These are phyloP conservation scores for Monoraphidium neglectum DNA, from an alignment of 139 green algal species.

Conservation along the genomic window DNA sequence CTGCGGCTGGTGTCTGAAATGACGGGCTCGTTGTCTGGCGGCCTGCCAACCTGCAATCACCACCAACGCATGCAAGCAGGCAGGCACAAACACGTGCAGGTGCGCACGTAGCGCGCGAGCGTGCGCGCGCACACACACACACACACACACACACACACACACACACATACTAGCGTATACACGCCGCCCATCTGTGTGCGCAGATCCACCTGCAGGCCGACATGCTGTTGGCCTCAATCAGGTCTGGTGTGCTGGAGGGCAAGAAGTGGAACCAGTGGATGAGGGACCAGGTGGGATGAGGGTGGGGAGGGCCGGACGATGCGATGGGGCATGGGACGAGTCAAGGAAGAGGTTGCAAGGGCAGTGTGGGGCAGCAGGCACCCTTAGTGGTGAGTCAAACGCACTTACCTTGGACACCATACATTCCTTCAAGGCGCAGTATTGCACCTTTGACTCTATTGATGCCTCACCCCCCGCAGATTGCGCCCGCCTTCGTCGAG, in stretches of 20 bases:
- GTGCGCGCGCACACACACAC: too few species aligned
- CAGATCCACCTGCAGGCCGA: conserved; percentile 22
- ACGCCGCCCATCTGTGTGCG: not conserved
- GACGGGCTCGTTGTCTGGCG: not conserved
- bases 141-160: not conserved
- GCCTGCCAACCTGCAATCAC: not conserved
- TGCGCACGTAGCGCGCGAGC: not conserved
- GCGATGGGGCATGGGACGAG: not conserved
- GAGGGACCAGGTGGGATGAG: conserved; percentile 29
- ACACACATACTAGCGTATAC: not conserved
- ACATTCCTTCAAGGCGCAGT: not conserved
- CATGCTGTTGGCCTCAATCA: conserved; percentile 14
- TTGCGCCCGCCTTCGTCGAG: not conserved
- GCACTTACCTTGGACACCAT: not conserved
- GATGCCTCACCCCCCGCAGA: not conserved
- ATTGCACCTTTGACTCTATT: not conserved
- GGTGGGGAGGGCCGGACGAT: not conserved
- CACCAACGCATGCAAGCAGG: not conserved
- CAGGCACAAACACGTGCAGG: too few species aligned
- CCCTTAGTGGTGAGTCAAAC: not conserved
- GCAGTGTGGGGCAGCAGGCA: not conserved
- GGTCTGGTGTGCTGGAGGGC: conserved; percentile 9
- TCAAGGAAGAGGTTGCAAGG: not conserved
- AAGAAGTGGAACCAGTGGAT: conserved; percentile 10
- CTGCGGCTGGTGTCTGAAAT: not conserved